Evolutionary conservation across 768 basidiomycete genomes (phyloP).

Genomic region (Tephrocybe sp.): DNA sequence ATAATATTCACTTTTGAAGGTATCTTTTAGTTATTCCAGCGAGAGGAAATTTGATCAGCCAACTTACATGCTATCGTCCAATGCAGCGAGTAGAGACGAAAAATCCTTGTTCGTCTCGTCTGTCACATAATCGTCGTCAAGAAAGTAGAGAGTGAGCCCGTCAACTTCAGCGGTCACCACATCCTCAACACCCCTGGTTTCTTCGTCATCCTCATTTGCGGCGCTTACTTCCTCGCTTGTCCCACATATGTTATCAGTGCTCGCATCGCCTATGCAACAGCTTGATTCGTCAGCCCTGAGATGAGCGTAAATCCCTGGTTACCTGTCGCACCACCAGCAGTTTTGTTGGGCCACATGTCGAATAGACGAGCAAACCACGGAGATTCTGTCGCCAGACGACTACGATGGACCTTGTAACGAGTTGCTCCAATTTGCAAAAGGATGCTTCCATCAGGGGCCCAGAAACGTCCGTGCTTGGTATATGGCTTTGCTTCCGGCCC

Average conservation of each 20-base stretch:
- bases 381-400: slow-evolving; percentile 21
- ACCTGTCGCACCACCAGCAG: not conserved
- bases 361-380: slow-evolving; percentile 23
- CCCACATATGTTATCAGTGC: not conserved
- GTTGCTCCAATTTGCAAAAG: slow-evolving; percentile 20
- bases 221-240: not conserved
- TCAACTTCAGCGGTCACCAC: slow-evolving; percentile 6
- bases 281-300: not conserved
- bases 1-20: slow-evolving; percentile 19
- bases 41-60: too few relatives aligned
- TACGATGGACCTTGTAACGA: slow-evolving; percentile 22
- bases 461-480: slow-evolving; percentile 20
- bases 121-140: slow-evolving; percentile 4
- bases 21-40: not conserved
- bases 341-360: slow-evolving; percentile 3
- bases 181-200: not conserved
- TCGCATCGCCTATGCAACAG: not conserved
- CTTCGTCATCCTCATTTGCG: not conserved
- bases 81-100: slow-evolving; percentile 14
- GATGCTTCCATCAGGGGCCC: slow-evolving; percentile 24
- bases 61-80: slow-evolving; percentile 21
- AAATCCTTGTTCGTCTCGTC: slow-evolving; percentile 12
- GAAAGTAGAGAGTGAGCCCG: slow-evolving; percentile 7
- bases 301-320: not conserved
- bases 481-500: slow-evolving; percentile 3